phyloP scores from a whole-genome alignment of 352 stramenopile species.

The Chrysophaeum taylorii region DNA sequence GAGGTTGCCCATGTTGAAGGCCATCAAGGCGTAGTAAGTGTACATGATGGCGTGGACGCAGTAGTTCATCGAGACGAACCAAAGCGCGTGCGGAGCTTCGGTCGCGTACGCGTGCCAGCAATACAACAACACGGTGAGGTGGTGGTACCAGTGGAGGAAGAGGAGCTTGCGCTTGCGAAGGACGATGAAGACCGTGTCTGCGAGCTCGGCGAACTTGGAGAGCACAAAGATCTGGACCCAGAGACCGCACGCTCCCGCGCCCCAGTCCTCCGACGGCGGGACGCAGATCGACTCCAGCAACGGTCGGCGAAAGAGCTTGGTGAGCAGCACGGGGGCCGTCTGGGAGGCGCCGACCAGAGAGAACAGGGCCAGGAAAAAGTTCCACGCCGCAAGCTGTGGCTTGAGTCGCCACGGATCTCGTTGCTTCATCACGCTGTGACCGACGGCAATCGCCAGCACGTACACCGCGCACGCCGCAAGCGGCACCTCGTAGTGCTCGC shows the following conservation, averaged over 20 bases:
- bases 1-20: slow-evolving; percentile 37
- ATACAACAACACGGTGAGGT: slow-evolving; percentile 80
- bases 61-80: slow-evolving; percentile 89
- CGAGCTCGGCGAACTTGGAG: slow-evolving; percentile 43
- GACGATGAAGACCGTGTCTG: slow-evolving; percentile 27
- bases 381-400: slow-evolving; percentile 39
- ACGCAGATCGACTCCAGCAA: slow-evolving; percentile 46
- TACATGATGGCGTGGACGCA: slow-evolving; percentile 86
- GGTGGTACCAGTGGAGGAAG: slow-evolving; percentile 86
- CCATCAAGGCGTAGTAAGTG: slow-evolving; percentile 84
- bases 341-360: slow-evolving; percentile 46
- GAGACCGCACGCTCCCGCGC: slow-evolving; percentile 35
- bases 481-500: slow-evolving; percentile 24
- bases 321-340: slow-evolving; percentile 42
- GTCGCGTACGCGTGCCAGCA: slow-evolving; percentile 76
- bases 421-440: slow-evolving; percentile 35
- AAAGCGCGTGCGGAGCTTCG: slow-evolving; percentile 63
- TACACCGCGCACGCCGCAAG: slow-evolving; percentile 40
- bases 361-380: slow-evolving; percentile 47
- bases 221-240: slow-evolving; percentile 60
- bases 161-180: slow-evolving; percentile 81
- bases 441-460: slow-evolving; percentile 35
- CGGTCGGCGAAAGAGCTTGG: slow-evolving; percentile 41
- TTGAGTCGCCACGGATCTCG: slow-evolving; percentile 37
- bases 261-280: slow-evolving; percentile 39